Evolutionary conservation across 2,329 filamentous ascomycete genomes (phyloP), one percentile per base, ranked within the genome.

Genomic region (Cladophialophora psammophila): DNA sequence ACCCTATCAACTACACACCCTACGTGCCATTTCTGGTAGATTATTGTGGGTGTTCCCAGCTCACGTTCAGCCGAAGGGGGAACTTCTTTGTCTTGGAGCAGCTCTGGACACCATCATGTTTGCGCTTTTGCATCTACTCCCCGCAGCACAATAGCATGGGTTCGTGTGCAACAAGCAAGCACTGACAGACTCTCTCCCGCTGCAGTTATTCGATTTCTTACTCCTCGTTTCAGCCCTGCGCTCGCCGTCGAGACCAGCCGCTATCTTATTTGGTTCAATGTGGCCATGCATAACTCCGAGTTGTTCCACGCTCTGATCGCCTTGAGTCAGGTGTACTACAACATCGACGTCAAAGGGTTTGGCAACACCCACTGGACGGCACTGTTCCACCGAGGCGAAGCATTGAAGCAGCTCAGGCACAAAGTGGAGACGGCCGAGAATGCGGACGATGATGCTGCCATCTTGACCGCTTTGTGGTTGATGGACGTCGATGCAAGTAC

Each of bases 241-340:
- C 64, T 66, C 13, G 61, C 36, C 12, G 64, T 66, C 20, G 64
- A 69, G 26, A 66, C 60, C 18, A 69, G 64, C 52, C 60, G 67
- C 20, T 69, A 69, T 50, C 52, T 69, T 26, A 60, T 69, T 18
- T 69, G 67, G 64, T 69, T 69, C 67, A 69, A 69, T 35, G 60
- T 66, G 5, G 64, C 67, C 32, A 58, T 69, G 55, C 67, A 65
- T 13, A 50, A 69, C 40, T 32, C 67, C 12, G 67, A 66, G 55
- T 34, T 69, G 20, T 69, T 69, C 40, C 67, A 69, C 45, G 60
- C 63, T 5, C 48, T 69, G 45, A 61, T 69, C 40, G 63, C 67
- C 36, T 42, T 69, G 40, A 69, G 63, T 50, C 67, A 69, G n/a
- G 67, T 65, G 5, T 66, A 69, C 55, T 66, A 69, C 40, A 64